Percentiles rank a stretch among this genome's conserved stretches.
Conservation (phyloP, 176 grass and related monocot species). For the Elaeis guineensis region DNA sequence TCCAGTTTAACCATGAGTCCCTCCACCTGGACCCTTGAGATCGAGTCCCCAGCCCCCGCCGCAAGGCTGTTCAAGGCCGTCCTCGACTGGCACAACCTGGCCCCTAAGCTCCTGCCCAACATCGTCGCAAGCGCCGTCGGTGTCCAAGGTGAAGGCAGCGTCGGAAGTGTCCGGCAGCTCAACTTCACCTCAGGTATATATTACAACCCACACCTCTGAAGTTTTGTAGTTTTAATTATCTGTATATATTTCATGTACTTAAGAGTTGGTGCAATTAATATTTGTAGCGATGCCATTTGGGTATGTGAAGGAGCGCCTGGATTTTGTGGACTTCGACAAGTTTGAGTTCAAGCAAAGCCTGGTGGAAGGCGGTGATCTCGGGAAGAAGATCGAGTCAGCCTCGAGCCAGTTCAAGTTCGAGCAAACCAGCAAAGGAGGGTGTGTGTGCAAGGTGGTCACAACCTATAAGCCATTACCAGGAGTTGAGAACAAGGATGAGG, state of each 20-base stretch:
- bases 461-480: constrained; percentile 38
- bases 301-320: constrained; percentile 50
- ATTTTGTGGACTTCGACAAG: constrained; percentile 44
- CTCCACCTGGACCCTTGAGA: constrained; percentile 35
- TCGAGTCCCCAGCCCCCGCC: constrained; percentile 34
- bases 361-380: constrained; percentile 57
- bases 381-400: constrained; percentile 26
- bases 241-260: too few relatives aligned
- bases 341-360: constrained; percentile 52
- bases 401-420: constrained; percentile 55
- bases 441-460: constrained; percentile 41
- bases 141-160: constrained; percentile 29
- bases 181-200: constrained; percentile 62
- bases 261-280: too few relatives aligned
- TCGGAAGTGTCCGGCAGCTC: constrained; percentile 62
- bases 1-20: neutral
- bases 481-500: constrained; percentile 27
- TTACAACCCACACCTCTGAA: too few relatives aligned
- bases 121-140: constrained; percentile 40
- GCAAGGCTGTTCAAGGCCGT: constrained; percentile 57
- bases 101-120: constrained; percentile 40
- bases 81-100: constrained; percentile 71
- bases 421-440: constrained; percentile 32
- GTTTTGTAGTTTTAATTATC: too few relatives aligned
- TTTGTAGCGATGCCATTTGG: constrained; percentile 43